Base-by-base conservation (phyloP, 257 asterid species). In the Perilla frutescens region DNA sequence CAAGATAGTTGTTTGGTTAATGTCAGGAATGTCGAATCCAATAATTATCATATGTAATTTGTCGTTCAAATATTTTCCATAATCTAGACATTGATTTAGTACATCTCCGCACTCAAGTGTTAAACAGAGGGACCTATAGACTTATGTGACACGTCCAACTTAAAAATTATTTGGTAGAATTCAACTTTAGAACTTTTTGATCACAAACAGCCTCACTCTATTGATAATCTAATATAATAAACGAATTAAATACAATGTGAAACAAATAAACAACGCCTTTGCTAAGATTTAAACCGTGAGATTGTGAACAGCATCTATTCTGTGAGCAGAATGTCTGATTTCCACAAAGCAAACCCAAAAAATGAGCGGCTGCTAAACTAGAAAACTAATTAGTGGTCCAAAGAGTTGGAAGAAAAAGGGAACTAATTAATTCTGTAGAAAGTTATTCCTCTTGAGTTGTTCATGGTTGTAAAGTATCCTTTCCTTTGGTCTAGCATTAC, bases 311-410 rank as follows among this genome's bases (percentile, higher is more conserved):
- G 64, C 63, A 73, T 73, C 57, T 63, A 15, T 41, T 55, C 9
- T 73, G 11, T 34, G 41, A 61, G 34, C 7, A 40, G n/a, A 76
- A 61, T 43, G 71, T 63, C 80, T 43, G 39, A 61, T 62, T 70
- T 64, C 40, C 66, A 0, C 37, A 34, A 50, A 31, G 41, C 66
- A 68, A 70, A 41, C n/a, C 41, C 11, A 51, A n/a, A 41, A 61
- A 70, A 54, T 5, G 62, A 54, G 48, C 63, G 81, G 68, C 34
- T 70, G 54, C 14, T 5, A 43, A 14, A 51, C 40, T 5, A 44
- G 37, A 47, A 70, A 56, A 53, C n/a, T 41, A 62, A 6, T 61
- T 7, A 62, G 81, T 77, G 76, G 77, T 70, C 77, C 81, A 50
- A 68, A 68, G 61, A 39, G 53, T 59, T 31, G 11, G 60, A 68